Conservation (phyloP, 2,329 filamentous ascomycete genomes). For the Chrysosporium keratinophilum region DNA sequence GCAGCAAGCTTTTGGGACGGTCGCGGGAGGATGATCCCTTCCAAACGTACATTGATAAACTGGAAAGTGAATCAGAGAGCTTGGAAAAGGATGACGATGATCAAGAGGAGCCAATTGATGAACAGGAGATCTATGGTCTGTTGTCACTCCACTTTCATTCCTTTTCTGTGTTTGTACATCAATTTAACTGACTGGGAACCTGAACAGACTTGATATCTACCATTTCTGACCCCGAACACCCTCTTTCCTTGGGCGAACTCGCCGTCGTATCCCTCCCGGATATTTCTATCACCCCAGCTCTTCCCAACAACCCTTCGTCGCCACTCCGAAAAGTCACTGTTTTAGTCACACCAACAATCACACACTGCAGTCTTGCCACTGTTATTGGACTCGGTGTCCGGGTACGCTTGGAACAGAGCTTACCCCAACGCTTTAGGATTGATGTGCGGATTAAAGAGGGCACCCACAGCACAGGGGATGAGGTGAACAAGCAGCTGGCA, state of each 20-base stretch:
- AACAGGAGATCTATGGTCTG: conserved; percentile 89
- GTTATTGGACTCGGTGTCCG: conserved; percentile 91
- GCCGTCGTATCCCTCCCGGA: conserved; percentile 94
- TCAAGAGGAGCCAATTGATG: conserved; percentile 73
- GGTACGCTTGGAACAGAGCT: conserved; percentile 77
- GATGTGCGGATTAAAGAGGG: conserved; percentile 93
- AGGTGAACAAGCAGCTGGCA: conserved; percentile 90
- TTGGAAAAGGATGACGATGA: conserved; percentile 45
- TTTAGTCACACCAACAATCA: conserved; percentile 89
- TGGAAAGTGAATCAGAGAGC: not conserved
- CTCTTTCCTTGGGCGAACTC: conserved; percentile 81
- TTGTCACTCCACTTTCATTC: not conserved
- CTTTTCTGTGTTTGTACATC: not conserved
- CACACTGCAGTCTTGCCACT: conserved; percentile 90
- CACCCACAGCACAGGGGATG: conserved; percentile 87
- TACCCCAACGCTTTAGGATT: conserved; percentile 83
- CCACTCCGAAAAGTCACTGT: conserved; percentile 67
- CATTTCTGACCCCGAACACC: conserved; percentile 94
- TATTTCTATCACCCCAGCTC: conserved; percentile 64
- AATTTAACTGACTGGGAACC: not conserved
- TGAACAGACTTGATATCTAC: conserved; percentile 74
- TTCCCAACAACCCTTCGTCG: conserved; percentile 47
- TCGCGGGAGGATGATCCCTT: conserved; percentile 41
- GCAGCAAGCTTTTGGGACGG: not conserved
- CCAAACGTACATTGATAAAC: conserved; percentile 29